Base-by-base conservation (phyloP, 257 asterid species). In the Knoxia roxburghii region DNA sequence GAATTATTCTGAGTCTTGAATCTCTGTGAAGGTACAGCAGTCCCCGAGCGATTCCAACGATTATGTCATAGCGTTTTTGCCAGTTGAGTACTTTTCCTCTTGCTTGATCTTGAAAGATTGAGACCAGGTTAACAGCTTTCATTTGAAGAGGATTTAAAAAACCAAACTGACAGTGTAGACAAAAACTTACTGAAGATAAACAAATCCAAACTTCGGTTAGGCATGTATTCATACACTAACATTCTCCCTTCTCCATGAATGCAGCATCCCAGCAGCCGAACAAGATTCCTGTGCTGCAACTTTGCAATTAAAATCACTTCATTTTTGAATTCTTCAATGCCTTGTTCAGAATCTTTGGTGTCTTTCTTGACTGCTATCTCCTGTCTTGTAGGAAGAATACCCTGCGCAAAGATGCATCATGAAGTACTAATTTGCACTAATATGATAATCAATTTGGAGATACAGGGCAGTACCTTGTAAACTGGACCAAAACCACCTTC, bases 401-500 rank as follows among this genome's bases (percentile, higher is more conserved):
- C 76, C 76, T 65, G 37, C 35, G 54, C 56, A 30, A 48, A 21
- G 26, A 57, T 40, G 46, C 39, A 48, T 14, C 30, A 33, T 39
- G 56, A 29, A 64, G 35, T 13, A 29, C 21, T 2, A 35, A 39
- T 37, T n/a, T n/a, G n/a, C n/a, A 0, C 18, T 6, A 66, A 67
- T 59, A 1, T 5, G 18, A 50, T 12, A 41, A 37, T 54, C 18
- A 54, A 45, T 63, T 55, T 27, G 64, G 46, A 26, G 18, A 46
- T 24, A 20, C 23, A 15, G 26, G 21, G 49, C 35, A 37, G 39
- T 37, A 64, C 72, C 79, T 74, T 78, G 76, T 80, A 83, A 66
- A 80, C 86, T 21, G 81, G 74, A 37, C 86, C 86, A 24, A 83
- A 83, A 48, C 86, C 86, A 12, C 86, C 86, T 76, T 83, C 73